phyloP scores from a whole-genome alignment of 139 green algal species.

The Coccomyxa sp. region DNA sequence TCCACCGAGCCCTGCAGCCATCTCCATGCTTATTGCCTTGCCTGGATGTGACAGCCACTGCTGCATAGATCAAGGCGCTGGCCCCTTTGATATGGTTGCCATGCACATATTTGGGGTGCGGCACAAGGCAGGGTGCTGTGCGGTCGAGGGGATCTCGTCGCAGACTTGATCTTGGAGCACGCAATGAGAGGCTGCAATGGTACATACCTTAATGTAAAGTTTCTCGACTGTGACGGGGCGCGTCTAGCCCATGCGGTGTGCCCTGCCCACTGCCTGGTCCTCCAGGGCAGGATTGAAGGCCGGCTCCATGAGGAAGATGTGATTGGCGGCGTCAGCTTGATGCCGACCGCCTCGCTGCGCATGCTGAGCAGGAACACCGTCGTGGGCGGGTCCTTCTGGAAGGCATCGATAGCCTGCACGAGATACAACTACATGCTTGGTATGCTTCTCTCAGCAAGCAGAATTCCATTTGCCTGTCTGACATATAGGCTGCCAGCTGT shows the following conservation, averaged over 20 bases:
- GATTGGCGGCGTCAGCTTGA: conserved; percentile 70
- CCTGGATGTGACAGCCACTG: too few species aligned
- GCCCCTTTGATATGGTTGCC: too few species aligned
- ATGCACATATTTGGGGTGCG: too few species aligned
- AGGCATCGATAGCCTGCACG: conserved; percentile 52
- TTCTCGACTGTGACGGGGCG: conserved; percentile 55
- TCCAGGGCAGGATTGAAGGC: conserved; percentile 77
- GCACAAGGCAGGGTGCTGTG: too few species aligned
- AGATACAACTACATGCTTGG: too few species aligned
- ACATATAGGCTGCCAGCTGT: too few species aligned
- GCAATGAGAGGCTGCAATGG: neutral
- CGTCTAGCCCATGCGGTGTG: conserved; percentile 76
- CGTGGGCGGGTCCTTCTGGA: conserved; percentile 68
- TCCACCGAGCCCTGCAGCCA: conserved; percentile 57
- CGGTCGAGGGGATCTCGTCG: neutral
- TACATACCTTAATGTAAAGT: conserved; percentile 53
- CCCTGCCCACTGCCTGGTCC: conserved; percentile 69
- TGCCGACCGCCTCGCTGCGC: conserved; percentile 42
- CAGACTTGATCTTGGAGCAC: neutral
- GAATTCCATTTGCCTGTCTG: too few species aligned
- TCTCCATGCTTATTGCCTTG: too few species aligned
- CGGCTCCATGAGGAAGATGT: conserved; percentile 70
- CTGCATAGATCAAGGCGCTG: too few species aligned
- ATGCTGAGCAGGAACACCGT: conserved; percentile 74
- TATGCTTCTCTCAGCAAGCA: too few species aligned